Percentiles rank a stretch among this genome's conserved stretches.
phyloP scores from a whole-genome alignment of 164 flowering plant genomes.

The Platanus orientalis region DNA sequence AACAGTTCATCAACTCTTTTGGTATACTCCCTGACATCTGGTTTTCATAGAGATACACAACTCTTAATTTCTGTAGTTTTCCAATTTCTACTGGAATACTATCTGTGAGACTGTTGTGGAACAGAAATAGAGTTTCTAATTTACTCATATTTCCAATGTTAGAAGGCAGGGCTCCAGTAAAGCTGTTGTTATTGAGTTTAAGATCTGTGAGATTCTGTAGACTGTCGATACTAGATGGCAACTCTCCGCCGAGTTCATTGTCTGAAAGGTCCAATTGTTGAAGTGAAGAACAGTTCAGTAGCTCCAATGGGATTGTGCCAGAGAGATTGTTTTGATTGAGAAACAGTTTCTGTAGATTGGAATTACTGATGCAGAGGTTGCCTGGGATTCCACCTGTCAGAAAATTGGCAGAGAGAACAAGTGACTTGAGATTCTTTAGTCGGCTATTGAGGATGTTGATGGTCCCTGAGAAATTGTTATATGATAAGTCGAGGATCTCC shows the following conservation, averaged over 20 bases:
- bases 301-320: slow-evolving; percentile 53
- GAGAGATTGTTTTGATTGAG: slow-evolving; percentile 52
- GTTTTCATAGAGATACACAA: slow-evolving; percentile 71
- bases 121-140: slow-evolving; percentile 50
- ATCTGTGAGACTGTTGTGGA: slow-evolving; percentile 65
- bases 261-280: slow-evolving; percentile 66
- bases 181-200: slow-evolving; percentile 78
- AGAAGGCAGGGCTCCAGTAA: slow-evolving; percentile 58
- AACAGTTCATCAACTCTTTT: slow-evolving; percentile 72
- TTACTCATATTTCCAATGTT: slow-evolving; percentile 66
- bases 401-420: slow-evolving; percentile 59
- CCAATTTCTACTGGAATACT: slow-evolving; percentile 66
- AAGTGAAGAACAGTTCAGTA: slow-evolving; percentile 56
- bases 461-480: slow-evolving; percentile 61
- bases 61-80: slow-evolving; percentile 48
- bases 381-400: slow-evolving; percentile 45
- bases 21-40: slow-evolving; percentile 79
- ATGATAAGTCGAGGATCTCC: slow-evolving; percentile 60
- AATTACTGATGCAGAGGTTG: slow-evolving; percentile 40
- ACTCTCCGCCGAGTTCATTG: slow-evolving; percentile 50
- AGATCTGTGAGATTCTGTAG: slow-evolving; percentile 59
- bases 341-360: slow-evolving; percentile 49
- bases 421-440: slow-evolving; percentile 40
- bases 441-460: slow-evolving; percentile 32
- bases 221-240: slow-evolving; percentile 46